These are phyloP conservation scores for Deuterostichococcus epilithicus DNA, from an alignment of 139 green algal species.

Conservation along the genomic window DNA sequence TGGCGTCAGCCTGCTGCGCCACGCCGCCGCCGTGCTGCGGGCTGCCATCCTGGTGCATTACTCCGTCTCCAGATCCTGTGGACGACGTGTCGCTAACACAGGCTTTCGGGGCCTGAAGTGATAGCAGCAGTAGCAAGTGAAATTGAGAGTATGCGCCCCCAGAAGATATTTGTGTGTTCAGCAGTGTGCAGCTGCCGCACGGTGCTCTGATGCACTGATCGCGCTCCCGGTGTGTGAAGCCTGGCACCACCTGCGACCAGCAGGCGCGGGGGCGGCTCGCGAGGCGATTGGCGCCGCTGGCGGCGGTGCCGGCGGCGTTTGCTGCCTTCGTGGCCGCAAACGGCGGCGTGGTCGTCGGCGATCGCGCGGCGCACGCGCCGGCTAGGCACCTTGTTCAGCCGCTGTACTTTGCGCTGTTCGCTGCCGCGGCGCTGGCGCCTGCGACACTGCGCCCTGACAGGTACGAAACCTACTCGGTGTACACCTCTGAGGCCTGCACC, in stretches of 20 bases:
- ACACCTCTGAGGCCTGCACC: too few relatives aligned
- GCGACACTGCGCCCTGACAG: conserved; percentile 1
- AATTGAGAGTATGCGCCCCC: too few relatives aligned
- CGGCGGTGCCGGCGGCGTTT: conserved; percentile 55
- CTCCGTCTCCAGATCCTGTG: too few relatives aligned
- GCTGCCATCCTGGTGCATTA: not conserved
- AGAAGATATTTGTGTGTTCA: too few relatives aligned
- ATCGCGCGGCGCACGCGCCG: conserved; percentile 66
- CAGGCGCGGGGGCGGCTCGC: conserved; percentile 22
- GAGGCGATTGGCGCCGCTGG: conserved; percentile 34
- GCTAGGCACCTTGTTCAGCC: conserved; percentile 70
- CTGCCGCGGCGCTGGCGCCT: conserved; percentile 32
- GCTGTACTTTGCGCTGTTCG: conserved; percentile 76
- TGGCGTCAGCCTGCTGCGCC: not conserved
- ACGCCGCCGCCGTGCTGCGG: not conserved
- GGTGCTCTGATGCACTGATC: too few relatives aligned
- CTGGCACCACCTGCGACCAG: not conserved
- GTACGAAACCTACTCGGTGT: conserved; percentile 1
- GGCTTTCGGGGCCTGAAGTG: too few relatives aligned
- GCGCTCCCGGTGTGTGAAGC: not conserved
- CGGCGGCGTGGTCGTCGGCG: conserved; percentile 81
- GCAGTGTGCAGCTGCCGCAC: not conserved
- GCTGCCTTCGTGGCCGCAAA: conserved; percentile 76
- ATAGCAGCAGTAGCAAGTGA: too few relatives aligned
- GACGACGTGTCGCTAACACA: too few relatives aligned